Conservation (phyloP, 2,329 filamentous ascomycete genomes). For the Ascosphaera apis region DNA sequence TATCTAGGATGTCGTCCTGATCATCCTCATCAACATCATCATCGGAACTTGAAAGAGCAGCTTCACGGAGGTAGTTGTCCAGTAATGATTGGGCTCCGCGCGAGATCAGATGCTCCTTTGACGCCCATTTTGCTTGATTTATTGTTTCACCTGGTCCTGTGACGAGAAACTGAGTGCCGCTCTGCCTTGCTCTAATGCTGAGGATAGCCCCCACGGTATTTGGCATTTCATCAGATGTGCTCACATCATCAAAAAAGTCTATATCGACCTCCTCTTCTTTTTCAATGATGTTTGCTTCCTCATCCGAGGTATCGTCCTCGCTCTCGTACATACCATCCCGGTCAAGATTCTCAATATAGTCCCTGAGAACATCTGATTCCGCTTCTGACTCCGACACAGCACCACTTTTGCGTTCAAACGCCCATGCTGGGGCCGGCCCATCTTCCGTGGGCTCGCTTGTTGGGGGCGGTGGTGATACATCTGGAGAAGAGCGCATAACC, state of each 20-base stretch:
- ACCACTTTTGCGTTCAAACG: too few relatives aligned
- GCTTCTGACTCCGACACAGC: too few relatives aligned
- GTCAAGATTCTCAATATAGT: constrained; percentile 37
- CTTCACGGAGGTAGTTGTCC: constrained; percentile 1
- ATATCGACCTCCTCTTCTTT: constrained; percentile 23
- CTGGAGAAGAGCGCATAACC: too few relatives aligned
- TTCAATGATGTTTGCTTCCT: constrained; percentile 6
- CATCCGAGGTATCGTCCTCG: constrained; percentile 4
- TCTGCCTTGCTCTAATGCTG: constrained; percentile 21
- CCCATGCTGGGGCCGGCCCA: too few relatives aligned
- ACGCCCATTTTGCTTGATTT: constrained; percentile 29
- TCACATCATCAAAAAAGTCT: constrained; percentile 25
- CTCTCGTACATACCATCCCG: constrained; percentile 16
- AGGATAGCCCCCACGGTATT: constrained; percentile 22
- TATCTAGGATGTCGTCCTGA: constrained; percentile 14
- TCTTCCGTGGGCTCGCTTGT: too few relatives aligned
- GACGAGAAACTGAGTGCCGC: constrained; percentile 29
- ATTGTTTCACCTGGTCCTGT: constrained; percentile 20
- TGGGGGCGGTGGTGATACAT: too few relatives aligned
- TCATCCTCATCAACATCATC: constrained; percentile 9
- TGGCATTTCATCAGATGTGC: constrained; percentile 25
- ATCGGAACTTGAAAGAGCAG: background rate
- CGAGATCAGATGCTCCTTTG: constrained; percentile 12
- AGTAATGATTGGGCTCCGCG: constrained; percentile 8
- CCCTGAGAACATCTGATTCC: constrained; percentile 26